Conservation (phyloP, 495 filamentous ascomycete genomes). For the Chaetomium tenue region DNA sequence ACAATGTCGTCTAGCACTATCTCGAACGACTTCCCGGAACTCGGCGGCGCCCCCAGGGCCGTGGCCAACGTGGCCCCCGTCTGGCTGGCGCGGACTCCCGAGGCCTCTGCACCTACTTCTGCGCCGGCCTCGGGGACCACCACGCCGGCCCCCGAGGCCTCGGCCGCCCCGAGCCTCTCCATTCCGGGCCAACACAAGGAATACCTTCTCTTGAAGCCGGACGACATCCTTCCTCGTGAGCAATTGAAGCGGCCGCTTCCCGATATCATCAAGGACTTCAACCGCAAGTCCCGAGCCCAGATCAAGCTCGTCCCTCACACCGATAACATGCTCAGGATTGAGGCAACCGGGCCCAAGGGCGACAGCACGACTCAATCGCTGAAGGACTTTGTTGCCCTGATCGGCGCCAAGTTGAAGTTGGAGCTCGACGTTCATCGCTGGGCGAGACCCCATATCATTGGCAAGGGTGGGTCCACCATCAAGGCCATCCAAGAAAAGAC, state of each 20-base stretch:
- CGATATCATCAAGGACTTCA: slow-evolving; percentile 84
- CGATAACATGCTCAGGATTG: slow-evolving; percentile 68
- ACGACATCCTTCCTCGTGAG: slow-evolving; percentile 66
- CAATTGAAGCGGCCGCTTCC: slow-evolving; percentile 78
- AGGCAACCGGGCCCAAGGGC: slow-evolving; percentile 68
- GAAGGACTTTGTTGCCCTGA: slow-evolving; percentile 78
- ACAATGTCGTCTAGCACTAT: not conserved
- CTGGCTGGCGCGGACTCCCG: slow-evolving; percentile 48
- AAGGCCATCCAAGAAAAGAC: slow-evolving; percentile 81
- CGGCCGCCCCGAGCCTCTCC: slow-evolving; percentile 58
- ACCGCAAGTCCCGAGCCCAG: slow-evolving; percentile 79
- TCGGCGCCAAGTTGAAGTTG: slow-evolving; percentile 78
- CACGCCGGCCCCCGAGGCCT: slow-evolving; percentile 52
- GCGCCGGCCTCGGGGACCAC: slow-evolving; percentile 57
- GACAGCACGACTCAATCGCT: slow-evolving; percentile 77
- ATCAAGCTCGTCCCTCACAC: slow-evolving; percentile 70
- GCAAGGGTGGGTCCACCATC: slow-evolving; percentile 83
- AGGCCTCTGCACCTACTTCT: slow-evolving; percentile 50
- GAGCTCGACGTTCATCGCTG: slow-evolving; percentile 78
- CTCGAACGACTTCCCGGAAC: slow-evolving; percentile 88
- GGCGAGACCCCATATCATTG: slow-evolving; percentile 83
- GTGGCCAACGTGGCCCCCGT: slow-evolving; percentile 57
- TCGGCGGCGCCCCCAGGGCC: slow-evolving; percentile 69
- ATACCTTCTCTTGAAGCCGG: slow-evolving; percentile 65
- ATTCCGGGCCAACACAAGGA: slow-evolving; percentile 79